Conservation (phyloP, 495 filamentous ascomycete genomes). For the Trichoderma orchidacearum region DNA sequence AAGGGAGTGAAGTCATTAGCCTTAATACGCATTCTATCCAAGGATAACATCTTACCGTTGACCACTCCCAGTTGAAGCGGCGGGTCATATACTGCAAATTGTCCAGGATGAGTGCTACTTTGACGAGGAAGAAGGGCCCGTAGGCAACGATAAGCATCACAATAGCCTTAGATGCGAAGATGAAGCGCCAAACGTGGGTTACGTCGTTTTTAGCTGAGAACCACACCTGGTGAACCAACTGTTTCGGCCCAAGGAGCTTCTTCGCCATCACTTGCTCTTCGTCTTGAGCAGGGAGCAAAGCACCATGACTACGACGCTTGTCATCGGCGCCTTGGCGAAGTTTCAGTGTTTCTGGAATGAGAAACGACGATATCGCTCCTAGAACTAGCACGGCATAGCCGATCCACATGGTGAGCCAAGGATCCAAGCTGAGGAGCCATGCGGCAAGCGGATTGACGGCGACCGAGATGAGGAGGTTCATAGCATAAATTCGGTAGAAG, state of each 20-base stretch:
- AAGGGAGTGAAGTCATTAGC: too few species aligned
- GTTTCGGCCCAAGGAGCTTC: background rate
- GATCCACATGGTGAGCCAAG: slow-evolving; percentile 12
- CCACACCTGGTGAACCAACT: background rate
- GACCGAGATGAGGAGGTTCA: slow-evolving; percentile 6
- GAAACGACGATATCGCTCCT: background rate
- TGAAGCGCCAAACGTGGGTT: background rate
- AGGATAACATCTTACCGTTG: background rate
- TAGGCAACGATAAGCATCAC: slow-evolving; percentile 12
- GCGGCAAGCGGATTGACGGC: background rate
- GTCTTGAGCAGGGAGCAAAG: background rate
- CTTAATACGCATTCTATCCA: too few species aligned
- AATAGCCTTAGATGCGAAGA: slow-evolving; percentile 7
- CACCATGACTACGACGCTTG: background rate
- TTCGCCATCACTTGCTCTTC: background rate
- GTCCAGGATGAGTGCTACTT: slow-evolving; percentile 10
- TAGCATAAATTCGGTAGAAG: slow-evolving; percentile 16
- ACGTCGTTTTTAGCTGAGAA: background rate
- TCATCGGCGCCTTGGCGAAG: slow-evolving; percentile 4
- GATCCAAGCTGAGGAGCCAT: slow-evolving; percentile 9
- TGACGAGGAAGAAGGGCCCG: slow-evolving; percentile 11
- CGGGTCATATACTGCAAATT: slow-evolving; percentile 19
- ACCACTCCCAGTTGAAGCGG: slow-evolving; percentile 18
- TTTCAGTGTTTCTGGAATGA: slow-evolving; percentile 17
- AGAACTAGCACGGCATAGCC: slow-evolving; percentile 6